phyloP scores from a whole-genome alignment of 257 asterid species.

The Catharanthus roseus region DNA sequence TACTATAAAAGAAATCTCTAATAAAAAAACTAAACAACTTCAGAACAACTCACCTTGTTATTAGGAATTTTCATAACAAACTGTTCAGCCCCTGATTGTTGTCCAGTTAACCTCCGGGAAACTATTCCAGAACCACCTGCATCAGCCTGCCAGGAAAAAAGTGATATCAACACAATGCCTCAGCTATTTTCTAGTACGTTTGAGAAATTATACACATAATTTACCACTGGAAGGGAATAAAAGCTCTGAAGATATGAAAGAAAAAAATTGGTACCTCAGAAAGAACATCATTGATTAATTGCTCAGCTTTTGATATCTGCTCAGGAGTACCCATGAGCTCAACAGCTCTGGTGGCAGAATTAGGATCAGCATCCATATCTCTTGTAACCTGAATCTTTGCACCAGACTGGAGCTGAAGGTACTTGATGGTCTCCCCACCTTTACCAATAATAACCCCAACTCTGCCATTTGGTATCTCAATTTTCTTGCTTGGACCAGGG shows the following conservation, averaged over 20 bases:
- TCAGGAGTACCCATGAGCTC: slow-evolving; percentile 78
- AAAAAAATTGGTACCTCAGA: slow-evolving; percentile 13
- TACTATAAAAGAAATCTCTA: neutral
- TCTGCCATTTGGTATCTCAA: slow-evolving; percentile 49
- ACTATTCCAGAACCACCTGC: slow-evolving; percentile 69
- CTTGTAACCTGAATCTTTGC: slow-evolving; percentile 93
- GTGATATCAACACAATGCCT: neutral
- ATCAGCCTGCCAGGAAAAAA: slow-evolving; percentile 53
- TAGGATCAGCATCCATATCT: slow-evolving; percentile 81
- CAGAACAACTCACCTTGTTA: slow-evolving; percentile 50
- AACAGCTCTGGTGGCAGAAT: slow-evolving; percentile 57
- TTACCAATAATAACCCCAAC: slow-evolving; percentile 91
- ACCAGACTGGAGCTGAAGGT: slow-evolving; percentile 76
- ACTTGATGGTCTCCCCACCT: slow-evolving; percentile 90
- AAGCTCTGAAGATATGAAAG: neutral
- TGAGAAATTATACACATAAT: neutral
- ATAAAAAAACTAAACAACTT: neutral
- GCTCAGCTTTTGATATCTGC: slow-evolving; percentile 70
- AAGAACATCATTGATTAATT: slow-evolving; percentile 61
- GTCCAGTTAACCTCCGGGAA: slow-evolving; percentile 57
- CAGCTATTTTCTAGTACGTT: neutral
- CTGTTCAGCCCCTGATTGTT: slow-evolving; percentile 60
- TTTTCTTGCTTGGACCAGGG: slow-evolving; percentile 55
- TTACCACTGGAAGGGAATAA: neutral
- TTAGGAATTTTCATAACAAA: slow-evolving; percentile 66